phyloP scores from a whole-genome alignment of 345 rosid species.

The Euphorbia peplus region DNA sequence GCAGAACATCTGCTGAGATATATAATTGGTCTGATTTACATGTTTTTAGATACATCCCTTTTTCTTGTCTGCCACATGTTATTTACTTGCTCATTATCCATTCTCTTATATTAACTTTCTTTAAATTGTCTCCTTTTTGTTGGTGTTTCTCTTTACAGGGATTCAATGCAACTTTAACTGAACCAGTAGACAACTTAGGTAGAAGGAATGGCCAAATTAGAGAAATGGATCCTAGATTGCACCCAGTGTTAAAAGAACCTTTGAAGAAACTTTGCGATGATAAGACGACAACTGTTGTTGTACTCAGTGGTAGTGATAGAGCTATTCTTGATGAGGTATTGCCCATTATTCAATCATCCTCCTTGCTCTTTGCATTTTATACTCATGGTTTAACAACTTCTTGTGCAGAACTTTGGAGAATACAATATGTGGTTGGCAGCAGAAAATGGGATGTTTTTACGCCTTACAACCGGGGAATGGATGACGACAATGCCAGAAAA shows the following conservation, averaged over 20 bases:
- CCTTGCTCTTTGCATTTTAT: constrained; percentile 5
- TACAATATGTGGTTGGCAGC: constrained; percentile 61
- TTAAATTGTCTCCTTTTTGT: background rate
- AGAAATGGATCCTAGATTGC: constrained; percentile 49
- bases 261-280: constrained; percentile 44
- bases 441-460: constrained; percentile 61
- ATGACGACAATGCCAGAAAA: constrained; percentile 66
- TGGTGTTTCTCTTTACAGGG: constrained; percentile 39
- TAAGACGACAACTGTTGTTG: constrained; percentile 43
- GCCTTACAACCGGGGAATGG: constrained; percentile 45
- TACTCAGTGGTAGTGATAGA: constrained; percentile 61
- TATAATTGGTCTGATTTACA: background rate
- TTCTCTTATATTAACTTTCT: background rate
- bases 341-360: constrained; percentile 6
- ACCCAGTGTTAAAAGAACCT: constrained; percentile 38
- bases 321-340: constrained; percentile 45
- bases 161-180: constrained; percentile 47
- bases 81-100: background rate
- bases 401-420: constrained; percentile 49
- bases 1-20: background rate
- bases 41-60: background rate
- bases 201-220: constrained; percentile 47
- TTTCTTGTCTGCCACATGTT: background rate
- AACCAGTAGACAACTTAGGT: constrained; percentile 36
- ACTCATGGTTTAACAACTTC: constrained; percentile 15